Evolutionary conservation across 495 filamentous ascomycete species (phyloP).

Genomic region (Podospora tetraspora): DNA sequence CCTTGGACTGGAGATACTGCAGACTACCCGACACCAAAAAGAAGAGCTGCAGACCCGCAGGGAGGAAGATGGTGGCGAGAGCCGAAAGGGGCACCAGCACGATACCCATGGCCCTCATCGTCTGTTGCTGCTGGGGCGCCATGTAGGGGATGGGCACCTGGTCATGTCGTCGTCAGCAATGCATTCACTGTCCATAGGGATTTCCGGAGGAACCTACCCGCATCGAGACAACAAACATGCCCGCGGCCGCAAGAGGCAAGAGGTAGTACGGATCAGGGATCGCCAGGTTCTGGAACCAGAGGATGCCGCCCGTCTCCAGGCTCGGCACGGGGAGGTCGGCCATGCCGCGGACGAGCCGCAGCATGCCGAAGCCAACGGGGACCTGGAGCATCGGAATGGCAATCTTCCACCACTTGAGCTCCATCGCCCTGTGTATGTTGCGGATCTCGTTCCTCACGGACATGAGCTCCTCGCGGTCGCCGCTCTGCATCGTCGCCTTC

Average conservation of each 20-base stretch:
- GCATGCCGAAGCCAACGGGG: conserved; percentile 72
- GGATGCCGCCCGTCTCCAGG: conserved; percentile 58
- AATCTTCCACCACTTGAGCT: conserved; percentile 47
- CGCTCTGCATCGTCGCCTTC: conserved; percentile 38
- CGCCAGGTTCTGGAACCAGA: conserved; percentile 80
- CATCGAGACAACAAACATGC: conserved; percentile 49
- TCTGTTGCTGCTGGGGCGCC: conserved; percentile 32
- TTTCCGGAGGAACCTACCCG: conserved; percentile 46
- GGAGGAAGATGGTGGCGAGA: conserved; percentile 57
- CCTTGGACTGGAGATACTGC: conserved; percentile 51
- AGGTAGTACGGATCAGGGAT: conserved; percentile 68
- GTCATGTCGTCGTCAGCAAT: background rate
- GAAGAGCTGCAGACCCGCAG: conserved; percentile 66
- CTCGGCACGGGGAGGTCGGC: conserved; percentile 70
- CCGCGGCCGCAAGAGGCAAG: conserved; percentile 55
- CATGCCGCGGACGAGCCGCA: conserved; percentile 72
- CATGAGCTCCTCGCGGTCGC: conserved; percentile 42
- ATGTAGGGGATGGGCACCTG: conserved; percentile 34
- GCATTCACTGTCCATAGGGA: background rate
- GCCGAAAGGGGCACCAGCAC: conserved; percentile 58
- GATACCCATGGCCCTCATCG: conserved; percentile 49
- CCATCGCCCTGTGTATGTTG: conserved; percentile 46
- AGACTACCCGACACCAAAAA: conserved; percentile 57
- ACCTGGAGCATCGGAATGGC: conserved; percentile 60
- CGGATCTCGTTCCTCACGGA: conserved; percentile 41